Evolutionary conservation across 306 rosid species (phyloP), one percentile per base, ranked within the genome.

Genomic region (Fragaria iinumae): DNA sequence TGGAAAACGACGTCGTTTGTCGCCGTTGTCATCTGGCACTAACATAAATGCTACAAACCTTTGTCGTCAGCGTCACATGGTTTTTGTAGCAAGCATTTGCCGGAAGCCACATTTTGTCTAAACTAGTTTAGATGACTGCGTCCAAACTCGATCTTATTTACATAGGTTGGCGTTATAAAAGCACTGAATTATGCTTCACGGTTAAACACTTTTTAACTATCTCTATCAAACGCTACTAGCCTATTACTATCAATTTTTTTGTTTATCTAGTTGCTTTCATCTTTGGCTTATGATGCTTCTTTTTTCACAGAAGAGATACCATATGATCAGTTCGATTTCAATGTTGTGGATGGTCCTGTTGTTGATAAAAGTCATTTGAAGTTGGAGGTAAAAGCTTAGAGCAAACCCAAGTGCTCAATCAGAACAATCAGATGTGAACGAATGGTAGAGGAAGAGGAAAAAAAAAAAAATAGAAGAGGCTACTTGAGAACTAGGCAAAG

Each of bases 271-370:
- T 11, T 25, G 7, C 68, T 6, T 29, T 63, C 20, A 18, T 16
- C 11, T 27, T 12, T 64, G 41, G 41, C 53, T 12, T 47, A 12
- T 56, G 10, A 11, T 68, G 66, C 50, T 79, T 73, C 67, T 55
- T 43, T 36, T 29, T 14, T 67, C 60, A 27, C 93, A 91, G 96
- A 86, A 80, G 75, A 87, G 80, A 34, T 62, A 50, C 63, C 71
- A 63, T 72, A 38, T 59, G 44, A 41, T 85, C 34, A 83, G 87
- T 53, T 48, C 72, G 60, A 53, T 78, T 49, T 49, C 82, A 29
- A 29, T 48, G 74, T 76, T 48, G 73, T 75, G 72, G 60, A 1
- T 85, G 79, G 64, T 85, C 55, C 65, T 84, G 39, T 82, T 82
- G 76, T 49, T 75, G 86, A 66, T 81, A 34, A 73, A 81, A 76